Percentiles rank a stretch among this genome's conserved stretches.
phyloP scores from a whole-genome alignment of 140 eudicot species.

The Stevia rebaudiana region DNA sequence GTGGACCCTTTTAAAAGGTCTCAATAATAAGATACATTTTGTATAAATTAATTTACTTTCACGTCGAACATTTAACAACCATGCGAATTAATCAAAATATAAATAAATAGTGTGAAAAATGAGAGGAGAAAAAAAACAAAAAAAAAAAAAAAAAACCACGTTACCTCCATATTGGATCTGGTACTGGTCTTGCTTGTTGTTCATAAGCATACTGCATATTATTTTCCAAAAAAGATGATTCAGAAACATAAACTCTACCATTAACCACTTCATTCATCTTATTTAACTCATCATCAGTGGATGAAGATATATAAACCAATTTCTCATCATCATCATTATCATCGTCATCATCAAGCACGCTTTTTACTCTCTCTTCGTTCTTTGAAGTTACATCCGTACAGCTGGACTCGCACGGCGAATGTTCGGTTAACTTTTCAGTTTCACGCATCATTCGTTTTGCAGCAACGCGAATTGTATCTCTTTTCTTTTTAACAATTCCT shows the following conservation, averaged over 20 bases:
- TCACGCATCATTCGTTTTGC: constrained; percentile 1
- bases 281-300: constrained; percentile 3
- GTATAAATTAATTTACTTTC: too few species aligned
- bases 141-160: not conserved
- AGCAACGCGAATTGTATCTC: not conserved
- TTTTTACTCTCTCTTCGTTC: constrained; percentile 9
- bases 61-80: not conserved
- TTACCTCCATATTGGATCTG: constrained; percentile 32
- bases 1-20: not conserved
- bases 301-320: constrained; percentile 16
- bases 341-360: not conserved
- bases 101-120: not conserved
- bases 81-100: not conserved
- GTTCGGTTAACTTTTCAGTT: constrained; percentile 12
- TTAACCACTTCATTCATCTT: not conserved
- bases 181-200: constrained; percentile 25
- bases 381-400: constrained; percentile 18
- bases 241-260: constrained; percentile 15
- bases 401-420: constrained; percentile 25
- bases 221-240: not conserved
- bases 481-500: constrained; percentile 7
- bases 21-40: too few species aligned
- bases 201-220: not conserved
- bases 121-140: too few species aligned
- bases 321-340: too few species aligned